Evolutionary conservation across 441 rosid species (phyloP).

Genomic region (Rhodomyrtus psidioides): DNA sequence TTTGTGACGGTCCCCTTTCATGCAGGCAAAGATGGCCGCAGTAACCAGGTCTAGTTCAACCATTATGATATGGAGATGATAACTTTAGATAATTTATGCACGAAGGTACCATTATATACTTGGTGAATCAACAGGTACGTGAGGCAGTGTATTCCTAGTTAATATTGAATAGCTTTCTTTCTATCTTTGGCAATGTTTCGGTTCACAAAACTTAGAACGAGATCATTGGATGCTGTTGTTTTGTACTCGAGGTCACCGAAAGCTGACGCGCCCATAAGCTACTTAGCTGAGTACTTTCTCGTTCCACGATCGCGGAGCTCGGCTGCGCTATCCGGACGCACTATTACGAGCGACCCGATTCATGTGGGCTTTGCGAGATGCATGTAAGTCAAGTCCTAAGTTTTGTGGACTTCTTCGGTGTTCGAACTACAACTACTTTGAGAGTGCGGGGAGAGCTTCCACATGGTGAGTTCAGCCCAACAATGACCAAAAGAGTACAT

Average conservation of each 20-base stretch:
- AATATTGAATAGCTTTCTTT: neutral
- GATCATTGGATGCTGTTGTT: neutral
- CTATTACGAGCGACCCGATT: neutral
- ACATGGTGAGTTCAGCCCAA: neutral
- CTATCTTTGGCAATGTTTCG: neutral
- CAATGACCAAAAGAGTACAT: neutral
- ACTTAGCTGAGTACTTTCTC: neutral
- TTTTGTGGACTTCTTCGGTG: neutral
- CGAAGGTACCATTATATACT: neutral
- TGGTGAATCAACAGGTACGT: neutral
- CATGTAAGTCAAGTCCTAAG: neutral
- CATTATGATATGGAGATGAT: no score
- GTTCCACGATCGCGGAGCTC: neutral
- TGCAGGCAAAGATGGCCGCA: no score
- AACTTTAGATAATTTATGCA: neutral
- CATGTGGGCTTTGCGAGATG: neutral
- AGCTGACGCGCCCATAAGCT: neutral
- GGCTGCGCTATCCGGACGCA: neutral
- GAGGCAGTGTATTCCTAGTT: neutral
- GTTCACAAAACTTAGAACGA: no score
- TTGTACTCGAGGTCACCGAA: neutral
- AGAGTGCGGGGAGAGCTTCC: neutral
- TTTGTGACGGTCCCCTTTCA: no score
- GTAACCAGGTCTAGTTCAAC: no score
- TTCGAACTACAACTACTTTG: neutral